Evolutionary conservation across 495 filamentous ascomycete species (phyloP), one percentile per base, ranked within the genome.

Genomic region (Stereocaulon alpinum): DNA sequence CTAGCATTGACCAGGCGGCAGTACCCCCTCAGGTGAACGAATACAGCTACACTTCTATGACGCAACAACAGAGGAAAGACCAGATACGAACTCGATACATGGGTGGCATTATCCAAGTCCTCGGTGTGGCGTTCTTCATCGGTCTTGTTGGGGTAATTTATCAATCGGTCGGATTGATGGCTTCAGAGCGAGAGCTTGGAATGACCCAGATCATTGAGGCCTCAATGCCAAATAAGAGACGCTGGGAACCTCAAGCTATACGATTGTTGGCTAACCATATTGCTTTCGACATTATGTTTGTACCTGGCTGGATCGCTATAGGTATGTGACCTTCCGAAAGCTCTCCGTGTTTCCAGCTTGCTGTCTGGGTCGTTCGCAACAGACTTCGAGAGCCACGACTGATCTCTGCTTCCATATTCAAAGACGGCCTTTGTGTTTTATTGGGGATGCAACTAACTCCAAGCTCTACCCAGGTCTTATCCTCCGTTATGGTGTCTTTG

Each of bases 201-300:
- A 88, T 91, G 79, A 84, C 86, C 32, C 85, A 87, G 44, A 73
- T 93, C 44, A 75, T 91, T 47, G 88, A 93, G 69, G 84, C 87
- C 41, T 91, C 89, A 83, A 89, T 90, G 80, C 81, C 84, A 22
- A 86, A 85, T 61, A 69, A 70, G 27, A 72, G 73, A 27, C 72
- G 74, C 15, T 89, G 86, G 85, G 68, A 86, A 64, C 81, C 82
- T 15, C 87, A 91, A 73, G 73, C 78, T 30, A 81, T 83, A 18
- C 77, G 88, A 4, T 69, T 91, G 11, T 55, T 85, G 24, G 80
- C 85, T 0, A 83, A 87, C 62, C 83, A 87, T 64, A 56, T 88
- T 12, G 77, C 86, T 2, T 88, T 91, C 66, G 78, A 82, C 50
- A 59, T 82, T 9, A 73, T 88, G 11, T 93, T 91, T 66, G 67